These are phyloP conservation scores for Clarkia xantiana DNA, from an alignment of 345 rosid genomes.

Conservation along the genomic window DNA sequence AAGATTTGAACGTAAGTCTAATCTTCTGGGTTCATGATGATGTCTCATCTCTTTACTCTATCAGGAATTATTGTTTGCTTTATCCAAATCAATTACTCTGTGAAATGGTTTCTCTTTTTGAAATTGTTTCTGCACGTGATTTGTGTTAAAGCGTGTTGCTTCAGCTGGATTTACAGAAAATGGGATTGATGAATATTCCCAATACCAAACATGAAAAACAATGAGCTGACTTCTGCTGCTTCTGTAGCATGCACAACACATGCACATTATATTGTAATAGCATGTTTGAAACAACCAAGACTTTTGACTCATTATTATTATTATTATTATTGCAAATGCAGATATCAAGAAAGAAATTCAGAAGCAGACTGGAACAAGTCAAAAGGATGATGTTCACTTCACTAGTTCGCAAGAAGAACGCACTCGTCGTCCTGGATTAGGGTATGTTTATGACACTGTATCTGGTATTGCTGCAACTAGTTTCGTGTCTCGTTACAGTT, in stretches of 20 bases:
- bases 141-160: no score
- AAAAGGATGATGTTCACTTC: conserved; percentile 21
- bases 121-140: no score
- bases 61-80: no score
- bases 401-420: conserved; percentile 19
- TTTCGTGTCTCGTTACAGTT: not conserved
- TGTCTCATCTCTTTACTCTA: not conserved
- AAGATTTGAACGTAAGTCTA: conserved; percentile 40
- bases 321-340: conserved; percentile 11
- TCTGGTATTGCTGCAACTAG: not conserved
- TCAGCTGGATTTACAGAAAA: no score
- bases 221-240: no score
- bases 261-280: no score
- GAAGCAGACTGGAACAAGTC: conserved; percentile 43
- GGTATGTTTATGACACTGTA: conserved; percentile 6
- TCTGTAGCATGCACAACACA: no score
- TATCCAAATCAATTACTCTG: no score
- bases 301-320: conserved; percentile 3
- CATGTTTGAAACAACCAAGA: no score
- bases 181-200: no score
- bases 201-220: no score
- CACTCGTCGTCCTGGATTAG: conserved; percentile 60
- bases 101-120: no score
- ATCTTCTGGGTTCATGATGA: not conserved
- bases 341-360: conserved; percentile 61